A percentile compares a stretch with the other conserved stretches of the same genome.
Conservation (phyloP, 169 alveolate species). For the Miamiensis avidus region DNA sequence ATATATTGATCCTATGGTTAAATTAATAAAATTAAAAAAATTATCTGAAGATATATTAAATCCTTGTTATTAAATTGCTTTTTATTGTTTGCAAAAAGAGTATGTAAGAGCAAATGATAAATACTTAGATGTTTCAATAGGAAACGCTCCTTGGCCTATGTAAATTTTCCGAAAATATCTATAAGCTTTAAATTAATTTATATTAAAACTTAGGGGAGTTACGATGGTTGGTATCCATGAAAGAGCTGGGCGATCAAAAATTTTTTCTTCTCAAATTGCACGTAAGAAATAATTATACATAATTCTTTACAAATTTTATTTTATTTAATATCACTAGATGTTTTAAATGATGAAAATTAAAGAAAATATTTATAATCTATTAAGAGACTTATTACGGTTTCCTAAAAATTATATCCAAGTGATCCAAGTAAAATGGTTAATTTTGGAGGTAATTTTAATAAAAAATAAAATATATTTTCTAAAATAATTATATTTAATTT, state of each 20-base stretch:
- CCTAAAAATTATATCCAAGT: slow-evolving; percentile 64
- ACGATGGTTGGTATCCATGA: slow-evolving; percentile 96
- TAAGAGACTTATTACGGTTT: slow-evolving; percentile 87
- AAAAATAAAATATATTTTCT: no score
- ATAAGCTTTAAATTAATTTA: no score
- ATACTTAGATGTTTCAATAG: slow-evolving; percentile 90
- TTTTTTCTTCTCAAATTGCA: slow-evolving; percentile 88
- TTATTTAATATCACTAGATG: slow-evolving; percentile 44
- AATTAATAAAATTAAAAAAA: slow-evolving; percentile 59
- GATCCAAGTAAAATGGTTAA: slow-evolving; percentile 48
- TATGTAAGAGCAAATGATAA: slow-evolving; percentile 91
- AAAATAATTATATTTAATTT: no score
- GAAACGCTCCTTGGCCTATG: slow-evolving; percentile 96
- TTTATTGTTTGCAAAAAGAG: slow-evolving; percentile 81
- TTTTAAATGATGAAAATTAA: slow-evolving; percentile 91
- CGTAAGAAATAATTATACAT: slow-evolving; percentile 26
- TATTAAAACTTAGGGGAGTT: slow-evolving; percentile 75
- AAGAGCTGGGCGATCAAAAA: slow-evolving; percentile 91
- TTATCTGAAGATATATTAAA: slow-evolving; percentile 74
- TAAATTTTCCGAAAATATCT: background rate
- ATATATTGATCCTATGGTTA: slow-evolving; percentile 82
- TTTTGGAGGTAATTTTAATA: slow-evolving; percentile 25
- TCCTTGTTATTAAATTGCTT: slow-evolving; percentile 75
- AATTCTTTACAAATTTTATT: background rate
- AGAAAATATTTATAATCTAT: slow-evolving; percentile 89